Percentiles rank a stretch among this genome's conserved stretches.
Evolutionary conservation across 148 eudicot species (phyloP).

Genomic region (Dysphania ambrosioides): DNA sequence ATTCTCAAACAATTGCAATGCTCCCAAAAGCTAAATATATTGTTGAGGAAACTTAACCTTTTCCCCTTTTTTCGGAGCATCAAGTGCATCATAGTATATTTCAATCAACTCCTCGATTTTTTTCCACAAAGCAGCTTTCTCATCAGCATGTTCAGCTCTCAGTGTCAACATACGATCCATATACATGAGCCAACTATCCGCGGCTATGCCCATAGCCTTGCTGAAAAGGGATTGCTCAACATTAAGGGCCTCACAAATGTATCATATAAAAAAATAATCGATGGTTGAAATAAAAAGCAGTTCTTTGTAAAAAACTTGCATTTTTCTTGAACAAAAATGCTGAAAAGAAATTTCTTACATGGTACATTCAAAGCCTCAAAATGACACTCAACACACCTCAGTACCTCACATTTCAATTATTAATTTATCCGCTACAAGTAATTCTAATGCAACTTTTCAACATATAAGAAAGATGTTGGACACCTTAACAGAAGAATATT

Average conservation of each 20-base stretch:
- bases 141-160: slow-evolving; percentile 31
- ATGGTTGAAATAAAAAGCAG: no score
- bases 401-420: no score
- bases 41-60: slow-evolving; percentile 38
- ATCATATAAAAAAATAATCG: background rate
- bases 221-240: slow-evolving; percentile 37
- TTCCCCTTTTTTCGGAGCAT: slow-evolving; percentile 84
- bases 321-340: no score
- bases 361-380: no score
- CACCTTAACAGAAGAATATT: no score
- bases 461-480: no score
- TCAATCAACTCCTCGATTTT: slow-evolving; percentile 46
- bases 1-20: no score
- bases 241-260: background rate
- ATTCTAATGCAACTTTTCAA: no score
- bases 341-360: no score
- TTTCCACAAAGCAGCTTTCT: slow-evolving; percentile 29
- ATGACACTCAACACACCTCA: no score
- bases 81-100: slow-evolving; percentile 77
- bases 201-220: slow-evolving; percentile 47
- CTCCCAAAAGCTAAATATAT: background rate
- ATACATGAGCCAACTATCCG: slow-evolving; percentile 61
- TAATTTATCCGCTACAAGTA: no score
- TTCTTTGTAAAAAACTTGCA: no score
- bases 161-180: slow-evolving; percentile 66